Conservation (phyloP, 495 filamentous ascomycete species). For the Aspergillus cavernicola region DNA sequence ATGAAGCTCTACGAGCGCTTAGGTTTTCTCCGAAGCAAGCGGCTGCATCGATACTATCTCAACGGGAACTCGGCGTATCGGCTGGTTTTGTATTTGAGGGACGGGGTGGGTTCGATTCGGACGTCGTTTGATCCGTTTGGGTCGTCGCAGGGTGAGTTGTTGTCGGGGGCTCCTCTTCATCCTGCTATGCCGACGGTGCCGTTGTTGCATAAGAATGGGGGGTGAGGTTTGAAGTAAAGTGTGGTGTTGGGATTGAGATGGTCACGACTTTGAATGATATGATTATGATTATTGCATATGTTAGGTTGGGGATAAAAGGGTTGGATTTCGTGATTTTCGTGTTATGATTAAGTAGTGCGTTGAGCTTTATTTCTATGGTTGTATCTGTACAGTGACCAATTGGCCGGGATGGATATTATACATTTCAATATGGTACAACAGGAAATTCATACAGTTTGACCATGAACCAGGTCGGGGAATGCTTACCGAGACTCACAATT, state of each 20-base stretch:
- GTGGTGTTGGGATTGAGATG: not conserved
- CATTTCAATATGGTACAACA: not conserved
- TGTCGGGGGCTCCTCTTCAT: not conserved
- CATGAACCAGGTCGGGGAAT: no score
- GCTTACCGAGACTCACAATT: no score
- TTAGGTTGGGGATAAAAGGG: conserved; percentile 4
- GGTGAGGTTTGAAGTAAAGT: not conserved
- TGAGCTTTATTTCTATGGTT: not conserved
- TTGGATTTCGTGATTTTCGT: no score
- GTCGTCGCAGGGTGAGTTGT: conserved; percentile 14
- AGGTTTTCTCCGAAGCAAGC: conserved; percentile 90
- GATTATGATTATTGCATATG: not conserved
- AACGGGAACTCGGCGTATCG: conserved; percentile 95
- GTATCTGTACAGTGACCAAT: not conserved
- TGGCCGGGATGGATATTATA: not conserved
- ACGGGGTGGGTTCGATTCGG: conserved; percentile 44
- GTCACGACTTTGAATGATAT: conserved; percentile 5
- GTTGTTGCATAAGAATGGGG: conserved; percentile 27
- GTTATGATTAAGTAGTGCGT: not conserved
- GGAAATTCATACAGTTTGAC: not conserved
- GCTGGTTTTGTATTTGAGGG: conserved; percentile 78
- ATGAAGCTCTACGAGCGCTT: conserved; percentile 92
- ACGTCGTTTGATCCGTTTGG: conserved; percentile 39
- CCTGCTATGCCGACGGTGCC: conserved; percentile 13
- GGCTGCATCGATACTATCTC: conserved; percentile 91